Evolutionary conservation across 2,329 filamentous ascomycete species (phyloP).

Genomic region (Phyllosticta paracitricarpa): DNA sequence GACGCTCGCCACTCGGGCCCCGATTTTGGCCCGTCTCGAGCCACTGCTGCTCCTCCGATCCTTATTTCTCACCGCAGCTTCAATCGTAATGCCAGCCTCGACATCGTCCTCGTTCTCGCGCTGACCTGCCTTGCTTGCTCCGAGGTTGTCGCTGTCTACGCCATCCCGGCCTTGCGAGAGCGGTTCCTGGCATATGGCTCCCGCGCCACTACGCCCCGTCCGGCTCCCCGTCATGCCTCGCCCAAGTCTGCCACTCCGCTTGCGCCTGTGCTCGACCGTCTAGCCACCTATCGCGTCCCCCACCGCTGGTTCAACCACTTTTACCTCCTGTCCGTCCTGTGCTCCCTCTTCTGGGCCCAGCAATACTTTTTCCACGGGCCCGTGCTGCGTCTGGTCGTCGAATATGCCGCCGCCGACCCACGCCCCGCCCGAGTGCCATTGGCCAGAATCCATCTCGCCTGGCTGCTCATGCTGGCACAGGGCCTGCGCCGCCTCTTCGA

Average conservation of each 20-base stretch:
- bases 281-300: constrained; percentile 56
- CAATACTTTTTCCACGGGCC: constrained; percentile 50
- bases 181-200: constrained; percentile 54
- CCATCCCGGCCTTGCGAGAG: constrained; percentile 39
- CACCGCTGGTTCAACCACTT: constrained; percentile 88
- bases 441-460: constrained; percentile 55
- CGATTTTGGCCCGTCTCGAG: constrained; percentile 9
- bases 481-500: constrained; percentile 68
- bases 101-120: constrained; percentile 9
- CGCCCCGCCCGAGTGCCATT: constrained; percentile 38
- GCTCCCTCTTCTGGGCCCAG: constrained; percentile 63
- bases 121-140: background rate
- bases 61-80: constrained; percentile 28
- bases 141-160: constrained; percentile 42
- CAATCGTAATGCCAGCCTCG: constrained; percentile 27
- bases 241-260: background rate
- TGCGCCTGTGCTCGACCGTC: constrained; percentile 35
- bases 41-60: constrained; percentile 21
- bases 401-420: constrained; percentile 31
- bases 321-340: constrained; percentile 61
- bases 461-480: constrained; percentile 67
- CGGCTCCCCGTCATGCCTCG: background rate
- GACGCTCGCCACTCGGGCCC: constrained; percentile 3
- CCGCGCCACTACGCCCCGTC: constrained; percentile 28
- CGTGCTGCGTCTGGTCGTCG: constrained; percentile 33